Evolutionary conservation across 2,329 filamentous ascomycete species (phyloP).

Genomic region (Westerdykella ornata): DNA sequence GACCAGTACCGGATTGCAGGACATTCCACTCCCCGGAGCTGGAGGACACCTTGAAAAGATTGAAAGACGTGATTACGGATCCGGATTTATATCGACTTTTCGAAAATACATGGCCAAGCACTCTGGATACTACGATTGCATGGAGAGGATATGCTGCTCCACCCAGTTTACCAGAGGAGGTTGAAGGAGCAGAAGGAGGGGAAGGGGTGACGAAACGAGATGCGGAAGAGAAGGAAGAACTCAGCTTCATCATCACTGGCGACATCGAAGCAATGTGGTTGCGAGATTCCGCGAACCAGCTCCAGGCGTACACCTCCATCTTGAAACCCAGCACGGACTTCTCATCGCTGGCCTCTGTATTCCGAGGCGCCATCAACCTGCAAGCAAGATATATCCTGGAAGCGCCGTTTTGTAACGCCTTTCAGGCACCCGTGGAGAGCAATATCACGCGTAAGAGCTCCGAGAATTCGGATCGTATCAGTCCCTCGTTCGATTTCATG

Average conservation of each 20-base stretch:
- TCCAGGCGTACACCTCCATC: slow-evolving; percentile 60
- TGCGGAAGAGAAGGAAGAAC: slow-evolving; percentile 48
- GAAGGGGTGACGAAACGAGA: neutral
- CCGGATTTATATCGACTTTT: slow-evolving; percentile 63
- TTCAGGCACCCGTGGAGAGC: slow-evolving; percentile 47
- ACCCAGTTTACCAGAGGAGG: slow-evolving; percentile 23
- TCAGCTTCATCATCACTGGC: slow-evolving; percentile 53
- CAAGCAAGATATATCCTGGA: slow-evolving; percentile 62
- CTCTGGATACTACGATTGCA: slow-evolving; percentile 65
- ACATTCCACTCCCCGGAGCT: slow-evolving; percentile 41
- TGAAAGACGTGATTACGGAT: slow-evolving; percentile 38
- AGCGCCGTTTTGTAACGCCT: slow-evolving; percentile 49
- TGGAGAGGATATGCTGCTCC: slow-evolving; percentile 57
- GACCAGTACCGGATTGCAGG: slow-evolving; percentile 41
- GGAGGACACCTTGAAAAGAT: slow-evolving; percentile 34
- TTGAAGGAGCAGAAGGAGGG: slow-evolving; percentile 1
- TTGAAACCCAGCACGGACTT: slow-evolving; percentile 44
- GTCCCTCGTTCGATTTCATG: slow-evolving; percentile 39
- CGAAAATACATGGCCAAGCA: slow-evolving; percentile 66
- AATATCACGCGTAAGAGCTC: slow-evolving; percentile 35
- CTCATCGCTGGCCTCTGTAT: slow-evolving; percentile 57
- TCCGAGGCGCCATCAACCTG: slow-evolving; percentile 64
- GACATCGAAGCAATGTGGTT: slow-evolving; percentile 54
- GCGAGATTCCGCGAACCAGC: slow-evolving; percentile 57
- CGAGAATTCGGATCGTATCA: slow-evolving; percentile 39